Conservation (phyloP, 2,329 filamentous ascomycete genomes). For the Ceratocystis diversiconidia region DNA sequence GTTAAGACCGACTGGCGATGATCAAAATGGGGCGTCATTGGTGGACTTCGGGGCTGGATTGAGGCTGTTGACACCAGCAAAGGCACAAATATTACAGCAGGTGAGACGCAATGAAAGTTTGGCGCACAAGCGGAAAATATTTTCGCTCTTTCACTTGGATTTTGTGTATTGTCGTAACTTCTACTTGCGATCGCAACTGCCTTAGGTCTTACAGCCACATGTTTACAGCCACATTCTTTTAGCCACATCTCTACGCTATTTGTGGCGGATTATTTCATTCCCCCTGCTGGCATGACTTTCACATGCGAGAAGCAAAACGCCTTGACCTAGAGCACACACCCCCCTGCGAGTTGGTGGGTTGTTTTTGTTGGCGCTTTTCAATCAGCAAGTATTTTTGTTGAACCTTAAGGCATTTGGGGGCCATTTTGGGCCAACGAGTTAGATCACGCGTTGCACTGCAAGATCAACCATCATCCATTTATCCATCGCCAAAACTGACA, state of each 20-base stretch:
- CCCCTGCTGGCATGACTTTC: neutral
- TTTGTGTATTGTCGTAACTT: neutral
- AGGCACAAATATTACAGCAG: neutral
- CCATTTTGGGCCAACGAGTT: neutral
- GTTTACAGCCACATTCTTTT: neutral
- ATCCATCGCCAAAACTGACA: neutral
- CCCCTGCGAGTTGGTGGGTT: neutral
- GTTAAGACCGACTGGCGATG: neutral
- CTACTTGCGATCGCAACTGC: neutral
- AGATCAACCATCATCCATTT: neutral
- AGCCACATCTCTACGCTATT: neutral
- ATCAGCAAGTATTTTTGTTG: neutral
- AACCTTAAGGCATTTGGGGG: neutral
- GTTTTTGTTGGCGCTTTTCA: neutral
- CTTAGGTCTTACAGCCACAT: conserved; percentile 5
- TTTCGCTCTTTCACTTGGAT: neutral
- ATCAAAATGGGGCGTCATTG: neutral
- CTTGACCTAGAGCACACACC: neutral
- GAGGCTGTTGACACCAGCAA: neutral
- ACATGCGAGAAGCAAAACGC: neutral
- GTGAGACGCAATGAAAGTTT: too few species aligned
- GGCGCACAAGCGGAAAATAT: neutral
- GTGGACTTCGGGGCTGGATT: neutral
- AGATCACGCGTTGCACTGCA: neutral
- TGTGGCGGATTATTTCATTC: neutral